Conservation (phyloP, 2,329 filamentous ascomycete species). For the Tetracladium maxilliforme region DNA sequence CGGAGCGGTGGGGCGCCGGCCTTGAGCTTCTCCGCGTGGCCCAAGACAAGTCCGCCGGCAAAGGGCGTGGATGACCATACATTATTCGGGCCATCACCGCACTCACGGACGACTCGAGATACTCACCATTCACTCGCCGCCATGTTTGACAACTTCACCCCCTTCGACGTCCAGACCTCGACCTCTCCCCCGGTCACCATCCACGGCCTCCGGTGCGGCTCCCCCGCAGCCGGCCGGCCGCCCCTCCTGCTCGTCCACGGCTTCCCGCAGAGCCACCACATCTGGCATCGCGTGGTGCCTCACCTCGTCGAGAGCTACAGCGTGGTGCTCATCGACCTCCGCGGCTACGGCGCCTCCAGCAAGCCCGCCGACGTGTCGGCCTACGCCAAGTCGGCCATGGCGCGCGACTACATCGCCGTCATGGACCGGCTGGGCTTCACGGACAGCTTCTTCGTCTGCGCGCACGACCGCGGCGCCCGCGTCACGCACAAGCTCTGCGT, state of each 20-base stretch:
- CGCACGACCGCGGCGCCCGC: constrained; percentile 40
- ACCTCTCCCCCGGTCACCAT: constrained; percentile 23
- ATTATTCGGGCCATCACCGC: too few species aligned
- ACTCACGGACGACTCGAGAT: too few species aligned
- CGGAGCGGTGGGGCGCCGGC: too few species aligned
- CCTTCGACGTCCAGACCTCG: constrained; percentile 22
- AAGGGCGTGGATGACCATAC: too few species aligned
- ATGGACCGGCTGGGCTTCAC: constrained; percentile 27
- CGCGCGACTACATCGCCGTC: constrained; percentile 25
- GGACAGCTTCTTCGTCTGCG: constrained; percentile 30
- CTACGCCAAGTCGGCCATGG: constrained; percentile 34
- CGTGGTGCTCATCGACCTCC: constrained; percentile 29
- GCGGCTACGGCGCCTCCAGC: constrained; percentile 34
- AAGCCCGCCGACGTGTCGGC: constrained; percentile 22
- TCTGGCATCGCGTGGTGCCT: constrained; percentile 31
- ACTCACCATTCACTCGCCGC: too few species aligned
- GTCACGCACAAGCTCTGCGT: constrained; percentile 38
- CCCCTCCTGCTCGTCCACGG: constrained; percentile 33
- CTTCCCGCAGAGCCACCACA: constrained; percentile 34
- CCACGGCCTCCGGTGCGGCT: constrained; percentile 21
- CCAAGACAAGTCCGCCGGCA: too few species aligned
- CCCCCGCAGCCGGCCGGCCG: constrained; percentile 13
- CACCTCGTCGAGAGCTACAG: constrained; percentile 22
- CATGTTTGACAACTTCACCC: constrained; percentile 23
- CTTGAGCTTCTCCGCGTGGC: too few species aligned